Percentiles rank a stretch among this genome's conserved stretches.
These are phyloP conservation scores for Amauroascus verrucosus DNA, from an alignment of 2,329 filamentous ascomycete species.

Conservation along the genomic window DNA sequence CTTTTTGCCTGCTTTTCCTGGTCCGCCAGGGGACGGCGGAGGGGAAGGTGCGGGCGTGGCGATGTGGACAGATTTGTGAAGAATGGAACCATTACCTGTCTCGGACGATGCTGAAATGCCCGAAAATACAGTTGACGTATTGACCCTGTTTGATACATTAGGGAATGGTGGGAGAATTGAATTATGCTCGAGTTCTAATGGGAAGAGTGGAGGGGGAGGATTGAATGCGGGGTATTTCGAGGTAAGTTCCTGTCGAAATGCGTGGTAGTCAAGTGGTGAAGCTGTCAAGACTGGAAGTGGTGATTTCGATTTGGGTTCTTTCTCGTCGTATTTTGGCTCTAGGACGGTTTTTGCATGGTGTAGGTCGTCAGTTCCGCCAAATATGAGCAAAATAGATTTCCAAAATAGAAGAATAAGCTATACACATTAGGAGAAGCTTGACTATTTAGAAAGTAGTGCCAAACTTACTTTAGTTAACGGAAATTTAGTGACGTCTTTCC, in stretches of 20 bases:
- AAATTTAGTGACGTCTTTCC: slow-evolving; percentile 50
- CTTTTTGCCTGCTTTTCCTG: slow-evolving; percentile 91
- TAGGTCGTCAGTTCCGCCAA: slow-evolving; percentile 68
- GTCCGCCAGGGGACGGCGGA: slow-evolving; percentile 76
- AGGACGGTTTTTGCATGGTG: slow-evolving; percentile 63
- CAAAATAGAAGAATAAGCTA: slow-evolving; percentile 74
- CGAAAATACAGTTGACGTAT: slow-evolving; percentile 53
- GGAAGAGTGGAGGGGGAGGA: slow-evolving; percentile 70
- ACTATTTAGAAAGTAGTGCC: slow-evolving; percentile 15
- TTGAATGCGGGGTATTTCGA: slow-evolving; percentile 97
- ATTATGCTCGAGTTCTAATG: slow-evolving; percentile 80
- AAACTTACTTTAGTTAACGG: slow-evolving; percentile 51
- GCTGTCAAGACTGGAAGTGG: slow-evolving; percentile 76
- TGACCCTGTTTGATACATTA: slow-evolving; percentile 57
- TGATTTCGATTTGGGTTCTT: slow-evolving; percentile 41
- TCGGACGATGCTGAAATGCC: slow-evolving; percentile 41
- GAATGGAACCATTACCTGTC: slow-evolving; percentile 55
- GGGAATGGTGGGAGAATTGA: slow-evolving; percentile 75
- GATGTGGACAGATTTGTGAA: slow-evolving; percentile 94
- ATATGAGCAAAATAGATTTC: slow-evolving; percentile 79
- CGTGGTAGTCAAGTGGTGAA: slow-evolving; percentile 88
- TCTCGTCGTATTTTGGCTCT: slow-evolving; percentile 43
- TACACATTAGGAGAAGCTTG: not conserved
- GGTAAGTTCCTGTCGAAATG: slow-evolving; percentile 91
- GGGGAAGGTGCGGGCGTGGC: slow-evolving; percentile 96